A percentile compares a stretch with the other conserved stretches of the same genome.
These are phyloP conservation scores for Nemania diffusa DNA, from an alignment of 2,329 filamentous ascomycete species.

Conservation along the genomic window DNA sequence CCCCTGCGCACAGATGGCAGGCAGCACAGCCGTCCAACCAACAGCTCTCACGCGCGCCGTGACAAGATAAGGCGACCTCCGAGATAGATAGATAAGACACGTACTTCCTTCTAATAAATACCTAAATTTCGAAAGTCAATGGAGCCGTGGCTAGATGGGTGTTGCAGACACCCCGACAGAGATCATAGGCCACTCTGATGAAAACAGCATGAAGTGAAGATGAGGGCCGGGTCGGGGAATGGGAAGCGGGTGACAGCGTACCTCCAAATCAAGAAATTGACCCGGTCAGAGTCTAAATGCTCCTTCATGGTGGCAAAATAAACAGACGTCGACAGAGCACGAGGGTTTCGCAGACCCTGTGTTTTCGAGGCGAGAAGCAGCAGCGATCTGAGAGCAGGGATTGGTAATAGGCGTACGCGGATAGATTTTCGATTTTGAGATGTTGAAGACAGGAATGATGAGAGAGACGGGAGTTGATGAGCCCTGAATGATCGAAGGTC, in stretches of 20 bases:
- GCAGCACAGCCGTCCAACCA: conserved; percentile 35
- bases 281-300: conserved; percentile 71
- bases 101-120: conserved; percentile 72
- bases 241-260: conserved; percentile 57
- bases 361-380: conserved; percentile 11
- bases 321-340: conserved; percentile 22
- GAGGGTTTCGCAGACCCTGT: conserved; percentile 10
- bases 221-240: conserved; percentile 33
- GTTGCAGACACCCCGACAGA: conserved; percentile 19
- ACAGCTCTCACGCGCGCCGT: conserved; percentile 15
- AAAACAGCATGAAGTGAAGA: conserved; percentile 28
- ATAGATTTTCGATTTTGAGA: conserved; percentile 36
- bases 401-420: conserved; percentile 27
- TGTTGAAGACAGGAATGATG: conserved; percentile 45
- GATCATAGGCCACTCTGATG: conserved; percentile 28
- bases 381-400: conserved; percentile 12
- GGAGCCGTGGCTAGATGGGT: conserved; percentile 32
- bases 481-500: conserved; percentile 44
- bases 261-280: conserved; percentile 79
- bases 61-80: conserved; percentile 7
- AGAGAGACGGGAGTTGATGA: conserved; percentile 45
- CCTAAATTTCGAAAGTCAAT: conserved; percentile 53
- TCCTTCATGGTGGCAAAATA: conserved; percentile 63
- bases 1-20: conserved; percentile 34
- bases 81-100: conserved; percentile 48